A percentile compares a stretch with the other conserved stretches of the same genome.
Conservation (phyloP, 179 eudicot genomes). For the Corrigiola litoralis region DNA sequence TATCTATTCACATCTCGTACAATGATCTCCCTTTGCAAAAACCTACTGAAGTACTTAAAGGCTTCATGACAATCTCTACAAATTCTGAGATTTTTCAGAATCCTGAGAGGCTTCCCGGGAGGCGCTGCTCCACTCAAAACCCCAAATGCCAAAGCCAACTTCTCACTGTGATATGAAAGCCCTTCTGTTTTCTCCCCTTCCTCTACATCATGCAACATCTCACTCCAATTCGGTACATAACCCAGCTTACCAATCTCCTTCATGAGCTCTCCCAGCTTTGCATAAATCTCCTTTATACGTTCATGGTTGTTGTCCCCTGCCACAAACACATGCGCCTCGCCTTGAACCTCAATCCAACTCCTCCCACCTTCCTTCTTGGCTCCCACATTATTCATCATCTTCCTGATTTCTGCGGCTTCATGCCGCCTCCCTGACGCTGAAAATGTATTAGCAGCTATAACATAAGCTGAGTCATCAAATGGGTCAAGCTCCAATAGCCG, state of each 20-base stretch:
- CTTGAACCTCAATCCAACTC: slow-evolving; percentile 67
- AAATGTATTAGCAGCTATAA: slow-evolving; percentile 50
- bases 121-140: slow-evolving; percentile 47
- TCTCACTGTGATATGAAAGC: slow-evolving; percentile 58
- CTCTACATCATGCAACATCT: slow-evolving; percentile 43
- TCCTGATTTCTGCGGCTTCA: slow-evolving; percentile 48
- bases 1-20: slow-evolving; percentile 57
- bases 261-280: slow-evolving; percentile 45
- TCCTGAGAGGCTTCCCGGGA: slow-evolving; percentile 57
- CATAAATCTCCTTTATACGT: slow-evolving; percentile 38
- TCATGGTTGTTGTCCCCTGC: slow-evolving; percentile 50
- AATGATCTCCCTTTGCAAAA: slow-evolving; percentile 51
- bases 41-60: slow-evolving; percentile 51
- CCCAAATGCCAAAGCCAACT: slow-evolving; percentile 63
- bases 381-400: slow-evolving; percentile 46
- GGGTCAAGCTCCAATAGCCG: slow-evolving; percentile 45
- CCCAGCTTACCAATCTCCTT: slow-evolving; percentile 46
- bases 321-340: slow-evolving; percentile 47
- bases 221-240: slow-evolving; percentile 44
- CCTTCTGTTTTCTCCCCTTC: slow-evolving; percentile 52
- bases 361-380: slow-evolving; percentile 56
- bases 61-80: slow-evolving; percentile 65
- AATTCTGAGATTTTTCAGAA: slow-evolving; percentile 56
- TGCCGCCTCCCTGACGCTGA: slow-evolving; percentile 45
- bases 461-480: slow-evolving; percentile 62